Evolutionary conservation across 345 rosid genomes (phyloP).

Genomic region (Mallotus nudiflorus): DNA sequence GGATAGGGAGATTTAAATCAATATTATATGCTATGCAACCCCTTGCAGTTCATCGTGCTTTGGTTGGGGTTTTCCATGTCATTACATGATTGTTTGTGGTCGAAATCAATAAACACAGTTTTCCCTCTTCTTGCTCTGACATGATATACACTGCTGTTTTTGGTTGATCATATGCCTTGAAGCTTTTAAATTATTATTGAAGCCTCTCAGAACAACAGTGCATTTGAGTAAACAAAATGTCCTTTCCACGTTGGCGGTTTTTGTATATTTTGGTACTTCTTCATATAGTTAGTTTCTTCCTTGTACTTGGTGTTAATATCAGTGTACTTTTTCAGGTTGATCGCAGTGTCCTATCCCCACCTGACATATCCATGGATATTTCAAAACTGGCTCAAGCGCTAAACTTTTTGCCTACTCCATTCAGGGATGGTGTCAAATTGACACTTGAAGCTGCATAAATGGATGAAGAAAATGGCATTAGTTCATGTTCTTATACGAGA

Average conservation of each 20-base stretch:
- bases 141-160: no score
- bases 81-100: no score
- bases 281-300: neutral
- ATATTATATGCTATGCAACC: no score
- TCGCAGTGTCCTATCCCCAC: slow-evolving; percentile 73
- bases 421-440: slow-evolving; percentile 60
- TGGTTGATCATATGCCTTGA: neutral
- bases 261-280: neutral
- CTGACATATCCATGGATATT: slow-evolving; percentile 89
- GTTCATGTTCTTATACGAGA: no score
- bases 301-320: neutral
- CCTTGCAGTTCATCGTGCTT: no score
- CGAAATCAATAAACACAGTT: no score
- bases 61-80: no score
- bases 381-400: slow-evolving; percentile 58
- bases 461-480: neutral
- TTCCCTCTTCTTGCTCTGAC: no score
- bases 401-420: slow-evolving; percentile 52
- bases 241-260: neutral
- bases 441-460: slow-evolving; percentile 46
- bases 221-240: neutral
- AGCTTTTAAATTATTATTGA: neutral
- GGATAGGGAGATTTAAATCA: neutral
- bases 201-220: neutral
- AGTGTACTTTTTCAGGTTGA: slow-evolving; percentile 49